Base-by-base conservation (phyloP, 1,139 yeast species). In the Pichia sp. region DNA sequence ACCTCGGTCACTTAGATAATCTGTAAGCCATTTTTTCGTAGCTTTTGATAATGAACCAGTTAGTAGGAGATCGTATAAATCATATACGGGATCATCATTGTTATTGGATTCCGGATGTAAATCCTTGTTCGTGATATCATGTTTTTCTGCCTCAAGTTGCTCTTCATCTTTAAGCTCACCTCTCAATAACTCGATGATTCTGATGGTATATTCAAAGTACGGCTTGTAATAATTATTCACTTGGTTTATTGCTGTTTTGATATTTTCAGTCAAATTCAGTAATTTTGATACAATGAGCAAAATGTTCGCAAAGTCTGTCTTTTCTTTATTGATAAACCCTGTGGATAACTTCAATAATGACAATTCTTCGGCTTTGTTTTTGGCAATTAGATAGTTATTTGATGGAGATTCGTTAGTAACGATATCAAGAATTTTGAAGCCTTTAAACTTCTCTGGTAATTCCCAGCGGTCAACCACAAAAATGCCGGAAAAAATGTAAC, bases 1-100 rank as follows among this genome's bases (percentile, higher is more conserved):
- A 10, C 87, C 88, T 49, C 85, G 66, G 50, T 85, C 92, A 1
- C 86, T 88, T 37, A 85, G 66, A 29, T 68, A 61, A 37, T 71
- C 71, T 26, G 68, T 66, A 8, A 75, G 50, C 82, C 82, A 77
- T 27, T 67, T 67, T 42, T 64, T 64, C 3, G 77, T 61, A 4
- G 66, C 64, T n/a, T 63, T 67, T 2, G 77, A 72, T 49, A 81
- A 69, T 41, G 77, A 64, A 2, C 84, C 82, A 0, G 88, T 80
- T 4, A 81, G 55, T 2, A 82, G 60, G 10, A 79, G 57, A 43
- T 77, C 81, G 49, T 69, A 73, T 7, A 82, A 59, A 43, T 65
- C 68, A 41, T 61, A 61, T 1, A 60, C 56, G 1, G 62, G 58
- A 27, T 59, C 64, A 16, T 44, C 41, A 6, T 42, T 42, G 29